These are phyloP conservation scores for Jamesozyma lodderae DNA, from an alignment of 805 yeast genomes.

Conservation along the genomic window DNA sequence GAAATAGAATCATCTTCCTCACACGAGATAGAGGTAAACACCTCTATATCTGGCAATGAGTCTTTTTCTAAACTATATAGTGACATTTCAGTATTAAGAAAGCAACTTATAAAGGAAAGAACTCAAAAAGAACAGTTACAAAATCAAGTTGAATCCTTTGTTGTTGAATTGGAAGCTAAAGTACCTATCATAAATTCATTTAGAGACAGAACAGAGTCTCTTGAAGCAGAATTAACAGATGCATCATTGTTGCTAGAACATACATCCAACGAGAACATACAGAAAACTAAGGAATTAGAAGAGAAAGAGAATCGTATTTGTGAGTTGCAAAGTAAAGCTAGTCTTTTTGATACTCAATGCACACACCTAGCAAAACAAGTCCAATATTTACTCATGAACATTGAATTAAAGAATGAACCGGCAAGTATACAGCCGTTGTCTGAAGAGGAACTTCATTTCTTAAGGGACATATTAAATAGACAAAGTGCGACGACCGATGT, in stretches of 20 bases:
- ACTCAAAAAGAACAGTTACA: slow-evolving; percentile 61
- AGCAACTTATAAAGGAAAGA: slow-evolving; percentile 56
- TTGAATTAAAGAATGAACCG: slow-evolving; percentile 44
- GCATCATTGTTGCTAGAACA: slow-evolving; percentile 46
- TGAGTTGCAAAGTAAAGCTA: slow-evolving; percentile 28
- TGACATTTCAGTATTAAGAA: slow-evolving; percentile 55
- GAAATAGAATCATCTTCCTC: slow-evolving; percentile 27
- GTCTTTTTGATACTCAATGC: slow-evolving; percentile 43
- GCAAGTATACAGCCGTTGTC: slow-evolving; percentile 57
- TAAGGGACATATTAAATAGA: slow-evolving; percentile 37
- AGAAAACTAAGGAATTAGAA: slow-evolving; percentile 21
- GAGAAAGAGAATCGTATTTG: slow-evolving; percentile 11
- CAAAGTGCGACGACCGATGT: not conserved
- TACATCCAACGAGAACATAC: slow-evolving; percentile 43
- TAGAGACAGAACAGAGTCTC: slow-evolving; percentile 43
- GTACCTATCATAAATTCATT: slow-evolving; percentile 66
- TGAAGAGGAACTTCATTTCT: slow-evolving; percentile 49
- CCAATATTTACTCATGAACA: slow-evolving; percentile 58
- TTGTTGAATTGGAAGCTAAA: slow-evolving; percentile 64
- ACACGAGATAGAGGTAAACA: not conserved
- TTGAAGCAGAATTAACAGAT: slow-evolving; percentile 48
- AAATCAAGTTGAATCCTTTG: slow-evolving; percentile 55
- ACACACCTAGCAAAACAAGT: slow-evolving; percentile 73
- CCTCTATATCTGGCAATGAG: not conserved
- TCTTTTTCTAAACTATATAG: slow-evolving; percentile 35